A percentile compares a stretch with the other conserved stretches of the same genome.
phyloP scores from a whole-genome alignment of 805 yeast species.

The Metschnikowia gelsemii region DNA sequence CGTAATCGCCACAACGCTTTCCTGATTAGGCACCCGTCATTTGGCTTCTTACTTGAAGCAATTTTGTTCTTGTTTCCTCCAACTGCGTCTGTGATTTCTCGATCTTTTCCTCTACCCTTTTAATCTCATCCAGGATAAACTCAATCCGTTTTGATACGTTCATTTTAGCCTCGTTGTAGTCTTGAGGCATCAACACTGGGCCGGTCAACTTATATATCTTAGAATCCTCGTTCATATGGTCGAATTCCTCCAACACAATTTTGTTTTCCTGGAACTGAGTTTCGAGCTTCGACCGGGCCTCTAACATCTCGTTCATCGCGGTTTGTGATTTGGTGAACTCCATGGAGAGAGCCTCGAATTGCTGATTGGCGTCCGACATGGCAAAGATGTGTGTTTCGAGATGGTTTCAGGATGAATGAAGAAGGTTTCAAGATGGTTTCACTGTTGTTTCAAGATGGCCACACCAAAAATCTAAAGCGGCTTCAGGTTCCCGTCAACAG shows the following conservation, averaged over 20 bases:
- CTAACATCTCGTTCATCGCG: slow-evolving; percentile 52
- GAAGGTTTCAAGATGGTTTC: not conserved
- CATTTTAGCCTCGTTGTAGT: slow-evolving; percentile 71
- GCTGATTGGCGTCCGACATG: slow-evolving; percentile 32
- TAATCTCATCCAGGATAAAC: slow-evolving; percentile 76
- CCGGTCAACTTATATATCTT: slow-evolving; percentile 89
- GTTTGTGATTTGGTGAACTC: slow-evolving; percentile 48
- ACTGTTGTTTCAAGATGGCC: no score
- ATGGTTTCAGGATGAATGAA: not conserved
- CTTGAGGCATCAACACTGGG: slow-evolving; percentile 89
- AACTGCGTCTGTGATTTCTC: slow-evolving; percentile 44
- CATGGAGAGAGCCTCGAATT: slow-evolving; percentile 45
- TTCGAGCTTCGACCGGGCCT: slow-evolving; percentile 82
- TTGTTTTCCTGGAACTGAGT: slow-evolving; percentile 93
- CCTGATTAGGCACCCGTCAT: slow-evolving; percentile 11
- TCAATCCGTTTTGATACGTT: slow-evolving; percentile 89
- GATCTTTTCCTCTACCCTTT: slow-evolving; percentile 69
- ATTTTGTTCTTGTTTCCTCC: slow-evolving; percentile 57
- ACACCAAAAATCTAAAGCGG: no score
- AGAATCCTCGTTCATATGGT: slow-evolving; percentile 58
- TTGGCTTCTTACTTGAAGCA: slow-evolving; percentile 47
- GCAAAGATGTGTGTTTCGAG: not conserved
- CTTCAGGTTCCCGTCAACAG: no score
- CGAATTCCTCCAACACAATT: slow-evolving; percentile 83
- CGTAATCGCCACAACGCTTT: not conserved